Conservation (phyloP, 176 grass and related monocot genomes). For the Stipa capillata region DNA sequence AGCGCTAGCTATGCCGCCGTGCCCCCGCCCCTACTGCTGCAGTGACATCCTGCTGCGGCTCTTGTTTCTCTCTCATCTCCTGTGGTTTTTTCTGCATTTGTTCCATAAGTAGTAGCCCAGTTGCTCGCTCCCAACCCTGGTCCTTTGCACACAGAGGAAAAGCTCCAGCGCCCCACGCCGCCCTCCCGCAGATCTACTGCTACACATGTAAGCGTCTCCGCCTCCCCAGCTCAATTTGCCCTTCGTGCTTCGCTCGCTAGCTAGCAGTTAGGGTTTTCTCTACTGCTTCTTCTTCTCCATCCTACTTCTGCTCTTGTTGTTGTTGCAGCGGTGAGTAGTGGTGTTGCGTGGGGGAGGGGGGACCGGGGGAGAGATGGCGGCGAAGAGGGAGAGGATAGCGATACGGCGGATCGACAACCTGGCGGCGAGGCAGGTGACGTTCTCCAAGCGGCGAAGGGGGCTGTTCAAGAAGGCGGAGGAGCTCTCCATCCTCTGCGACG, state of each 20-base stretch:
- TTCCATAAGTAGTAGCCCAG: conserved; percentile 36
- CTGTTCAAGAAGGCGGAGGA: conserved; percentile 86
- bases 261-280: conserved; percentile 35
- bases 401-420: conserved; percentile 68
- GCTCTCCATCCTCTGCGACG: conserved; percentile 75
- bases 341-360: background rate
- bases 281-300: background rate
- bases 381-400: conserved; percentile 71
- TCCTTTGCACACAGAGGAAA: conserved; percentile 27
- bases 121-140: background rate
- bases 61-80: too few species aligned
- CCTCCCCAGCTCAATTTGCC: background rate
- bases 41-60: too few species aligned
- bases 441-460: conserved; percentile 78
- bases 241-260: background rate
- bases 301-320: background rate
- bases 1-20: too few species aligned
- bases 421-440: conserved; percentile 74
- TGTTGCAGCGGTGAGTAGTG: background rate
- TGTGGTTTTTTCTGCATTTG: background rate
- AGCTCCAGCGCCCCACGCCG: background rate
- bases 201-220: conserved; percentile 24
- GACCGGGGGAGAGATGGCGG: conserved; percentile 15
- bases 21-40: background rate
- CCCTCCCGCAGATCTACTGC: conserved; percentile 33